phyloP scores from a whole-genome alignment of 768 basidiomycete genomes.

The Termitomyces sp. region DNA sequence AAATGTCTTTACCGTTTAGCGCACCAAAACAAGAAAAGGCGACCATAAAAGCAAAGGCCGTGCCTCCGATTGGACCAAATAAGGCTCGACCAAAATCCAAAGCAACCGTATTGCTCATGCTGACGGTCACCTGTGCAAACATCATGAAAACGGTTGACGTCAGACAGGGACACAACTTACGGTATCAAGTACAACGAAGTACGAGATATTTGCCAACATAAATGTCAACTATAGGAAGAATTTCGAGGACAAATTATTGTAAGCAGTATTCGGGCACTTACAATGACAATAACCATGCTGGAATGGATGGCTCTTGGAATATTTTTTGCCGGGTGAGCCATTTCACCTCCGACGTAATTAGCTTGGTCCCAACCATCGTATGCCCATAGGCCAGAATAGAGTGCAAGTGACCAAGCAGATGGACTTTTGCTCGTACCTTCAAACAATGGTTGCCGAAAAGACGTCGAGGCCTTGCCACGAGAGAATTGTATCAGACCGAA shows the following conservation, averaged over 20 bases:
- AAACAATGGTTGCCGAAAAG: slow-evolving; percentile 67
- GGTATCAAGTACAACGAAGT: slow-evolving; percentile 91
- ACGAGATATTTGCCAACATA: slow-evolving; percentile 78
- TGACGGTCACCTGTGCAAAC: slow-evolving; percentile 47
- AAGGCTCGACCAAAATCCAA: slow-evolving; percentile 88
- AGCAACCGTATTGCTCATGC: slow-evolving; percentile 80
- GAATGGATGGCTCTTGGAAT: slow-evolving; percentile 85
- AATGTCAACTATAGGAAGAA: slow-evolving; percentile 54
- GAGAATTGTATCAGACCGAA: slow-evolving; percentile 75
- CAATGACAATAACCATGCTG: slow-evolving; percentile 83
- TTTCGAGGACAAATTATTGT: not conserved
- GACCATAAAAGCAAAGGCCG: slow-evolving; percentile 85
- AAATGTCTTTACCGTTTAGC: slow-evolving; percentile 60
- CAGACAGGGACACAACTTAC: slow-evolving; percentile 24
- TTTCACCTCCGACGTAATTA: slow-evolving; percentile 89
- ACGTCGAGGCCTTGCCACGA: slow-evolving; percentile 64
- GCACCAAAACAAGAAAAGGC: slow-evolving; percentile 95
- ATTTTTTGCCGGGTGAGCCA: slow-evolving; percentile 75
- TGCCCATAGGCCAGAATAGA: slow-evolving; percentile 94
- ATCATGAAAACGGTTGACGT: not conserved
- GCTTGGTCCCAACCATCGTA: slow-evolving; percentile 96
- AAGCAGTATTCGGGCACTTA: slow-evolving; percentile 27
- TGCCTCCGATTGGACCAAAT: slow-evolving; percentile 84
- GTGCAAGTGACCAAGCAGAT: slow-evolving; percentile 84
- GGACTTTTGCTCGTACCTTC: slow-evolving; percentile 70